Evolutionary conservation across 805 yeast species (phyloP), one percentile per base, ranked within the genome.

Genomic region (Tetrapisispora pingtungensis): DNA sequence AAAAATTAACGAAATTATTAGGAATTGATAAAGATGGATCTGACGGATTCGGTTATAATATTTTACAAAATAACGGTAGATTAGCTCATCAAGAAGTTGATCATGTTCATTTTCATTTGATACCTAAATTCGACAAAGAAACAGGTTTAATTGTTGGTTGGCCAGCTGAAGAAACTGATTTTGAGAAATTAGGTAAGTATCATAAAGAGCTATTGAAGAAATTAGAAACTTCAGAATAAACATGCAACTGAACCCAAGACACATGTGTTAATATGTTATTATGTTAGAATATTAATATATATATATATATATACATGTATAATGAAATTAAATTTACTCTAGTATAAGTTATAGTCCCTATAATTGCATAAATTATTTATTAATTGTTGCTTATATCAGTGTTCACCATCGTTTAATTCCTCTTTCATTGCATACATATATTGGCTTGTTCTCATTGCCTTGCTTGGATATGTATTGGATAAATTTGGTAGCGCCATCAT

Each of bases 51-150:
- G 86, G 87, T 17, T 90, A 90, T 73, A 90, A 90, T 61, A 62
- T 90, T 18, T 70, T 90, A 52, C 97, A 89, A 66, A 93, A 90
- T 72, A 93, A 90, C 55, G 97, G 97, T 41, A 69, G 85, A 61
- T 80, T 89, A 58, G 98, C 97, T 12, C 97, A 93, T 61, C 98
- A 90, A 69, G 82, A 75, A 45, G 97, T 93, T 46, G 93, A 84
- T 54, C 98, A 90, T 62, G 97, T 93, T 46, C 98, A 90, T 64
- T 84, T 93, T 75, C 98, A 90, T 64, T 77, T 90, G 64, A 90
- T 90, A 61, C 98, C 98, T 41, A 90, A 90, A 74, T 74, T 74
- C 47, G 81, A 80, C 55, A 69, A 65, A 1, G 73, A 74, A 34
- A 71, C 89, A 17, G 98, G 98, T 1, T 73, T 90, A 50, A 74